Percentiles rank a stretch among this genome's conserved stretches.
Evolutionary conservation across 257 asterid species (phyloP).

Genomic region (Buddleja alternifolia): DNA sequence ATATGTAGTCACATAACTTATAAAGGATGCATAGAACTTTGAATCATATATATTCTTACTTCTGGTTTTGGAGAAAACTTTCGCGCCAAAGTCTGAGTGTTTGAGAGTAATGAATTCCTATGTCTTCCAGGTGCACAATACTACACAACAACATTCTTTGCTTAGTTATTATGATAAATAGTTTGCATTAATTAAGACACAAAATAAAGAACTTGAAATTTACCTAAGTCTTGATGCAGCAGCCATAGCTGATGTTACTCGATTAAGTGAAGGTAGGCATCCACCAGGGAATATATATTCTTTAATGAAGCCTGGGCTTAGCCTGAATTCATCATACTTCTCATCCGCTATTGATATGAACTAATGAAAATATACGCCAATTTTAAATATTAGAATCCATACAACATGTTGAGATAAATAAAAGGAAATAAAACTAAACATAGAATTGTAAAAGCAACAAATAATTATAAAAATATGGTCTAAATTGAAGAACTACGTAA

Average conservation of each 20-base stretch:
- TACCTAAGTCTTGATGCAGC: slow-evolving; percentile 62
- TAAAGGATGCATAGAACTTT: too few species aligned
- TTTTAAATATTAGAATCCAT: background rate
- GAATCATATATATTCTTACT: slow-evolving; percentile 30
- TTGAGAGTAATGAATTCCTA: slow-evolving; percentile 58
- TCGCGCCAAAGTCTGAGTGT: slow-evolving; percentile 56
- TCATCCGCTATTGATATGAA: slow-evolving; percentile 55
- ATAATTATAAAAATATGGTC: too few species aligned
- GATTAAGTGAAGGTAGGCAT: slow-evolving; percentile 57
- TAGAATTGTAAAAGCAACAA: too few species aligned
- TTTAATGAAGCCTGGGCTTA: slow-evolving; percentile 60
- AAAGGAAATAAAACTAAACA: too few species aligned
- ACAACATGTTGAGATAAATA: too few species aligned
- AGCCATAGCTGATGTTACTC: slow-evolving; percentile 63
- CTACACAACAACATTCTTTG: slow-evolving; percentile 31
- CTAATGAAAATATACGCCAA: slow-evolving; percentile 27
- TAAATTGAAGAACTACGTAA: too few species aligned
- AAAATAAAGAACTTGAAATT: background rate
- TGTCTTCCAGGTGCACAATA: slow-evolving; percentile 54
- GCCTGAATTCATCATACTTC: slow-evolving; percentile 56
- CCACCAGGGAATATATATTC: slow-evolving; percentile 79
- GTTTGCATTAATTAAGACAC: background rate
- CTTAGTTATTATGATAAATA: background rate
- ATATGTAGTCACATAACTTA: too few species aligned
- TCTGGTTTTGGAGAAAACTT: slow-evolving; percentile 49